Conservation (phyloP, 1,139 yeast genomes). For the Meyerozyma sp. region DNA sequence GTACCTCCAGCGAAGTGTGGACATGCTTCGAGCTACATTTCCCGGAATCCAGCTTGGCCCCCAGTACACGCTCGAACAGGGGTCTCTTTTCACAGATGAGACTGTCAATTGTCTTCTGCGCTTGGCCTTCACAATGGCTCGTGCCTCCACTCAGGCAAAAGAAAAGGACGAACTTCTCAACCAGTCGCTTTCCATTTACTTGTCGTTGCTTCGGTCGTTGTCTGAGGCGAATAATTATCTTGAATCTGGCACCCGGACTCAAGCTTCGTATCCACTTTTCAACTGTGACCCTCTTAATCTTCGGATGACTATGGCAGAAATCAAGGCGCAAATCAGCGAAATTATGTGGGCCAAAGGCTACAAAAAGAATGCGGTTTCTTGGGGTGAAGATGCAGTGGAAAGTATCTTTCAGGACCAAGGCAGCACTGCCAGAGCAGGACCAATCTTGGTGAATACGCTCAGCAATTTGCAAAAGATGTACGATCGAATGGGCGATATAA, state of each 20-base stretch:
- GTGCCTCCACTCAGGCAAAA: constrained; percentile 9
- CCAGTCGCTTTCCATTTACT: constrained; percentile 31
- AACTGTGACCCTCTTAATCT: constrained; percentile 30
- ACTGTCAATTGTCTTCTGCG: constrained; percentile 28
- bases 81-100: constrained; percentile 35
- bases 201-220: constrained; percentile 30
- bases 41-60: constrained; percentile 22
- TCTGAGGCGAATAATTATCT: constrained; percentile 17
- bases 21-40: constrained; percentile 30
- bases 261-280: constrained; percentile 33
- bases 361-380: constrained; percentile 49
- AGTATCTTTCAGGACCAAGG: constrained; percentile 29
- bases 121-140: constrained; percentile 30
- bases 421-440: constrained; percentile 23
- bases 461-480: constrained; percentile 35
- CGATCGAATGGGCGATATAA: constrained; percentile 20
- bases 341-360: constrained; percentile 57
- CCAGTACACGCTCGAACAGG: constrained; percentile 20
- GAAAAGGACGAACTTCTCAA: constrained; percentile 12
- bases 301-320: constrained; percentile 24
- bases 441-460: constrained; percentile 28
- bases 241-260: constrained; percentile 16
- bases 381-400: constrained; percentile 55
- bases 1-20: constrained; percentile 37
- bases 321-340: constrained; percentile 61